Base-by-base conservation (phyloP, 352 stramenopile genomes). In the Pythium rishiriense region DNA sequence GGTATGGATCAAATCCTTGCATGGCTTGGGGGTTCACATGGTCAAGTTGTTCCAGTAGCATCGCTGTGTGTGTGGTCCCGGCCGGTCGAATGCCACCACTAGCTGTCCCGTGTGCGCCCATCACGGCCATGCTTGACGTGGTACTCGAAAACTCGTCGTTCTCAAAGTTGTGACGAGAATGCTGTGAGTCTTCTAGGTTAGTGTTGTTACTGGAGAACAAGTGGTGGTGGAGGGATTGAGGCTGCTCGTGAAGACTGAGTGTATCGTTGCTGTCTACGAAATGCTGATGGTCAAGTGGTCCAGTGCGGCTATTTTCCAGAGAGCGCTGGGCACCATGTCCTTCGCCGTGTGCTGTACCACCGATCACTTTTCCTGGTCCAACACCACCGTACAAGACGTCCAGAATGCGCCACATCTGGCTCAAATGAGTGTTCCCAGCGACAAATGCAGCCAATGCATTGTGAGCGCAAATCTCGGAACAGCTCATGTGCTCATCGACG, bases 351-450 rank as follows among this genome's bases (percentile, higher is more conserved):
- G 25, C 21, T 22, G 31, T 64, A 41, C 17, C 58, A 8, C 14
- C 41, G 2, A 22, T 66, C 3, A 33, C 24, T 15, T 26, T 41
- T 21, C 49, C 28, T 0, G 29, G 59, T 31, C 73, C 66, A 33
- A 84, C 76, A 25, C 47, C 66, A n/a, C 67, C 66, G 43, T 83
- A 94, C 15, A 96, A 55, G 21, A 96, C 79, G 12, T 94, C 76
- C 9, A 96, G 62, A 53, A 96, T 92, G 10, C 85, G 86, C 87
- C 87, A 96, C 83, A 93, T 96, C 26, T 93, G 85, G 29, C 82
- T 90, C 48, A 94, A 55, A 47, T 93, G 82, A 6, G 76, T 52
- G 52, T 92, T 91, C 3, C 83, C 83, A 0, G 85, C 81, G 28
- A 92, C 81, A 50, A 91, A 86, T 11, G 85, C 79, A 19, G 83